Base-by-base conservation (phyloP, 1,284 basidiomycete species). In the Thelephora terrestris region DNA sequence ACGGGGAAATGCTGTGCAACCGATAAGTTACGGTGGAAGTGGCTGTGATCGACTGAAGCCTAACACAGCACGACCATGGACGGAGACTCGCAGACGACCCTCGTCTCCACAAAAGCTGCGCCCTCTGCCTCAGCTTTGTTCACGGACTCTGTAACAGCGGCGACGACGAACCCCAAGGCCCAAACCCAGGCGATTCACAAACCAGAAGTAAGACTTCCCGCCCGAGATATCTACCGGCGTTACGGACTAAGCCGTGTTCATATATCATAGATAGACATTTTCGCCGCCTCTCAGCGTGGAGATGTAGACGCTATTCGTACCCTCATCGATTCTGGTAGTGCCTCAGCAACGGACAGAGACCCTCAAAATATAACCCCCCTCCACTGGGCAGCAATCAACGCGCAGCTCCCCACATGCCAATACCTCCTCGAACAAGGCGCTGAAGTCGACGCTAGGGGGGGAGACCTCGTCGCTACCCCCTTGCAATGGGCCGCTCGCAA, bases 401-500 rank as follows among this genome's bases (percentile, higher is more conserved):
- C 88, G 1, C 91, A 95, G 59, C 67, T 90, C 21, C 69, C 80
- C 2, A 79, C 84, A 37, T 90, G 85, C 63, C 76, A 81, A 37
- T 88, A 85, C 57, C 72, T 99, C 9, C 71, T 99, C 23, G 90
- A 95, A 53, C 81, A 89, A 56, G 95, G 93, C n/a, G 95, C 96
- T 0, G 87, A 96, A 46, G 85, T 98, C 14, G 94, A 99, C 58
- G 89, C 91, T 4, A 71, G 90, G 7, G 96, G 96, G 17, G 96
- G 96, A 5, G 95, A 98, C 61, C 78, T 99, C 27, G 75, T 85
- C n/a, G 95, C 94, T 1, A 96, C 93, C 1, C 93, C 96, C 1
- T 74, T 99, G 70, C 95, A 98, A 65, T 99, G 96, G 96, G 94
- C 95, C 0, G 92, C 95, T 1, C 78, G 92, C 46, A 95, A 93